Percentiles rank a stretch among this genome's conserved stretches.
phyloP scores from a whole-genome alignment of 2,329 filamentous ascomycete genomes.

The Fusarium mexicanum region DNA sequence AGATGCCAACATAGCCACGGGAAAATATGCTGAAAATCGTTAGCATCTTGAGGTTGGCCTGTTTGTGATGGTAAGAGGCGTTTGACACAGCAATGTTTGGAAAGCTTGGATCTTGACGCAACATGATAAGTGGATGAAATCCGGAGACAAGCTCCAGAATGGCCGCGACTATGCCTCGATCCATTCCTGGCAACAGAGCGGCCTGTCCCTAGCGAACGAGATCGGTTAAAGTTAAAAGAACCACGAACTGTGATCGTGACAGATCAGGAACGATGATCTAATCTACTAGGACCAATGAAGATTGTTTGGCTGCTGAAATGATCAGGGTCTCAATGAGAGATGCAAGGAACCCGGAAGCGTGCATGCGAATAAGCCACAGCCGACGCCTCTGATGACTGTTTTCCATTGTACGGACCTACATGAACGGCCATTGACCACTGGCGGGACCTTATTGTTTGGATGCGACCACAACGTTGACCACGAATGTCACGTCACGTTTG shows the following conservation, averaged over 20 bases:
- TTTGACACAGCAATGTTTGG: neutral
- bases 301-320: constrained; percentile 2
- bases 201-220: constrained; percentile 17
- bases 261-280: neutral
- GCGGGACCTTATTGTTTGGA: neutral
- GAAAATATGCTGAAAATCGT: neutral
- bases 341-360: constrained; percentile 32
- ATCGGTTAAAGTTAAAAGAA: constrained; percentile 19
- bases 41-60: neutral
- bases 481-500: constrained; percentile 8
- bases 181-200: constrained; percentile 22
- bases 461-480: constrained; percentile 8
- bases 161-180: neutral
- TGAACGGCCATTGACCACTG: constrained; percentile 1
- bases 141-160: neutral
- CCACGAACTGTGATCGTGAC: constrained; percentile 1
- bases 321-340: constrained; percentile 13
- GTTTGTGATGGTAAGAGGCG: constrained; percentile 5
- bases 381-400: constrained; percentile 21
- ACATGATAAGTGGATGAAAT: neutral
- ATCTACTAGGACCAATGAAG: neutral
- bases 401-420: neutral
- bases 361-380: constrained; percentile 34
- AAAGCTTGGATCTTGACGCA: constrained; percentile 1
- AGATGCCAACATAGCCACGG: neutral